These are phyloP conservation scores for Abeoforma whisleri DNA, from an alignment of 78 protist genomes.

Conservation along the genomic window DNA sequence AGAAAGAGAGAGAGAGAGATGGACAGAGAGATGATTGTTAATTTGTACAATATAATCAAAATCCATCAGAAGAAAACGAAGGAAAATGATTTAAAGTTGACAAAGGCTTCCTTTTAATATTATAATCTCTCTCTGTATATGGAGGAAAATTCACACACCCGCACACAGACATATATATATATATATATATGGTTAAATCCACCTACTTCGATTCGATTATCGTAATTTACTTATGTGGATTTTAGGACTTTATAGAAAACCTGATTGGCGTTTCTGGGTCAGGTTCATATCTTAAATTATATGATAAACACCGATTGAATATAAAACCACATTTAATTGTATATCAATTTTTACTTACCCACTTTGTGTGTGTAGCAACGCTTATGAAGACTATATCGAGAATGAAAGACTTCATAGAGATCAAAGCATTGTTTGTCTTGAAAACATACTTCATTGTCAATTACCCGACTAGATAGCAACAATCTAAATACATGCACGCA, in stretches of 20 bases:
- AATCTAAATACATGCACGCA: too few species aligned
- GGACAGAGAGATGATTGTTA: too few species aligned
- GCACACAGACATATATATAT: too few species aligned
- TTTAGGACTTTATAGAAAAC: neutral
- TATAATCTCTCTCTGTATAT: neutral
- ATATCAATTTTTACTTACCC: neutral
- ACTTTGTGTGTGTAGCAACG: neutral
- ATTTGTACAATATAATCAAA: too few species aligned
- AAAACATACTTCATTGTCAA: neutral
- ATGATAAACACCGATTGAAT: too few species aligned
- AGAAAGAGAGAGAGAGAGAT: too few species aligned
- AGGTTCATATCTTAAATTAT: neutral
- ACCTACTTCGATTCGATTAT: too few species aligned
- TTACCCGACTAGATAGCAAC: neutral
- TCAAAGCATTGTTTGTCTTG: neutral
- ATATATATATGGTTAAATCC: too few species aligned
- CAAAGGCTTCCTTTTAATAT: neutral
- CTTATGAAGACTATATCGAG: neutral
- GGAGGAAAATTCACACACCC: neutral
- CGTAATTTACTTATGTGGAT: neutral
- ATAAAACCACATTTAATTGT: too few species aligned
- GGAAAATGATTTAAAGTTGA: neutral
- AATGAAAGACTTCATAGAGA: neutral
- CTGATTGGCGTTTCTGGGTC: neutral
- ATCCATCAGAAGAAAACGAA: neutral